Base-by-base conservation (phyloP, 257 asterid species). In the Orobanche coerulescens region DNA sequence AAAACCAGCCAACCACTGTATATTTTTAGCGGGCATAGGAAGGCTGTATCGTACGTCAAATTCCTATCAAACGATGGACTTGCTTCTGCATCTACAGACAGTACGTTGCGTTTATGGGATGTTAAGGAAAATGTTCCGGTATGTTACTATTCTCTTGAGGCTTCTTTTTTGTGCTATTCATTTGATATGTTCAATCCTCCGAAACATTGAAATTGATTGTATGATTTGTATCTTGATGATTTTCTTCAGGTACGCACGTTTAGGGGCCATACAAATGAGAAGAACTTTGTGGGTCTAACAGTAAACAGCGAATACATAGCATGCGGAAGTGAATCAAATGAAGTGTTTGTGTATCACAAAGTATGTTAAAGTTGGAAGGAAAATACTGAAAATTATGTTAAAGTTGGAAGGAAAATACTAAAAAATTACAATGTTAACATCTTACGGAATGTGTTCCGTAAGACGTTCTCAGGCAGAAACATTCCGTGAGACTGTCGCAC, bases 41-140 rank as follows among this genome's bases (percentile, higher is more conserved):
- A 90, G 71, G 85, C 95, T 31, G 97, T 90, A 60, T 86, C 97
- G 1, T 86, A 90, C 68, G 97, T 90, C 44, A 90, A 90, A 36
- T 90, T 90, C 71, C 68, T 90, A 40, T 86, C 95, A 62, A 75
- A 62, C 71, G 68, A 63, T 36, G 95, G 86, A 62, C 92, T 90
- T 62, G 95, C 94, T 54, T 90, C 97, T 71, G 97, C 97, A 65
- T 86, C 97, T 62, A 90, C 95, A 0, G 97, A 89, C 78, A 86
- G 92, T 69, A 81, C 97, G 6, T 66, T 89, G 65, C 94, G 94
- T 67, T 73, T 90, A 55, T 90, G 97, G 97, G 97, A 90, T 58
- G 94, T 86, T 13, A 90, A 73, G 71, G 90, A 81, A 56, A 82
- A 84, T 18, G 46, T 72, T 31, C 92, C 90, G 0, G 97, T 90